A percentile compares a stretch with the other conserved stretches of the same genome.
Conservation (phyloP, 352 stramenopile genomes). For the Aphanomyces cochlioides region DNA sequence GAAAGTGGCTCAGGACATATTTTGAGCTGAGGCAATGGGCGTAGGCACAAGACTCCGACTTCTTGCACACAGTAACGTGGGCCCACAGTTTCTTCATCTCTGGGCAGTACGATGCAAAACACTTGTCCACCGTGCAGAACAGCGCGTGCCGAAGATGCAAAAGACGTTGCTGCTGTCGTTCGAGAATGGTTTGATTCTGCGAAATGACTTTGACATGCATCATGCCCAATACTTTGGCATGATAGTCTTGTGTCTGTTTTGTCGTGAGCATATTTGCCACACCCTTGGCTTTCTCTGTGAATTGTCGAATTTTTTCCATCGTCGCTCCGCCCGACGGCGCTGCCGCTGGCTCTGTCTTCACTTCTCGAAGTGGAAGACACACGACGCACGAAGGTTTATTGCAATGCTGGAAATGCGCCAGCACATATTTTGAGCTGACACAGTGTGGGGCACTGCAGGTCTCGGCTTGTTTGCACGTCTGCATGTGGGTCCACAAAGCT, state of each 20-base stretch:
- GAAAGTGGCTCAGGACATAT: constrained; percentile 90
- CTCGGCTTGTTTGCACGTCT: constrained; percentile 84
- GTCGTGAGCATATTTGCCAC: constrained; percentile 26
- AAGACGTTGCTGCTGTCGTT: constrained; percentile 90
- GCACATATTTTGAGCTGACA: constrained; percentile 84
- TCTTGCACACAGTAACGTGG: constrained; percentile 90
- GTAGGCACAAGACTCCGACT: constrained; percentile 82
- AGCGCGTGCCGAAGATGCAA: constrained; percentile 88
- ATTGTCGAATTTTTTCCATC: constrained; percentile 23
- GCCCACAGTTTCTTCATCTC: constrained; percentile 91
- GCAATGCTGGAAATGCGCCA: constrained; percentile 91
- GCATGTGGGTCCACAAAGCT: constrained; percentile 89
- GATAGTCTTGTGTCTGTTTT: constrained; percentile 26
- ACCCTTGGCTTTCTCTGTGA: constrained; percentile 27
- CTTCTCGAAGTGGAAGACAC: constrained; percentile 75
- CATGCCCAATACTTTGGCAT: constrained; percentile 28
- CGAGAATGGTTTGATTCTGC: constrained; percentile 56
- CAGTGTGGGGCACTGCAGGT: constrained; percentile 89
- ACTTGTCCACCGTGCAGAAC: constrained; percentile 84
- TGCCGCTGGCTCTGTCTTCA: constrained; percentile 8
- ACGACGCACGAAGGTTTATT: constrained; percentile 86
- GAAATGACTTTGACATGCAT: constrained; percentile 21
- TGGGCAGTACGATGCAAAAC: constrained; percentile 85
- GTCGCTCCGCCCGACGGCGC: not conserved
- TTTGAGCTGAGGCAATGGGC: constrained; percentile 88